Evolutionary conservation across 345 rosid species (phyloP).

Genomic region (Brassica napus): Da-Ae NC_063445.1:13547501-13548000

Average conservation of each 20-base stretch:
- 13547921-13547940: slow-evolving; percentile 87
- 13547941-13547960: slow-evolving; percentile 82
- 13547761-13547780: slow-evolving; percentile 52
- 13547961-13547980: slow-evolving; percentile 72
- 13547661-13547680: slow-evolving; percentile 23
- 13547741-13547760: slow-evolving; percentile 86
- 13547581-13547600: slow-evolving; percentile 84
- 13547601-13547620: slow-evolving; percentile 78
- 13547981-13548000: slow-evolving; percentile 59
- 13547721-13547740: slow-evolving; percentile 83
- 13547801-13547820: slow-evolving; percentile 66
- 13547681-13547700: slow-evolving; percentile 62
- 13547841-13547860: slow-evolving; percentile 54
- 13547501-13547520: slow-evolving; percentile 79
- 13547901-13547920: slow-evolving; percentile 76
- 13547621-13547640: slow-evolving; percentile 84
- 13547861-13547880: slow-evolving; percentile 85
- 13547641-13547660: slow-evolving; percentile 73
- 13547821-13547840: slow-evolving; percentile 70
- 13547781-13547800: slow-evolving; percentile 47
- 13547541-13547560: slow-evolving; percentile 65
- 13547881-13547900: slow-evolving; percentile 73
- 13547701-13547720: slow-evolving; percentile 81
- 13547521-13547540: slow-evolving; percentile 87
- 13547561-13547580: slow-evolving; percentile 60